A percentile compares a stretch with the other conserved stretches of the same genome.
Evolutionary conservation across 2,329 filamentous ascomycete species (phyloP).

Genomic region (Elsinoe ampelina): DNA sequence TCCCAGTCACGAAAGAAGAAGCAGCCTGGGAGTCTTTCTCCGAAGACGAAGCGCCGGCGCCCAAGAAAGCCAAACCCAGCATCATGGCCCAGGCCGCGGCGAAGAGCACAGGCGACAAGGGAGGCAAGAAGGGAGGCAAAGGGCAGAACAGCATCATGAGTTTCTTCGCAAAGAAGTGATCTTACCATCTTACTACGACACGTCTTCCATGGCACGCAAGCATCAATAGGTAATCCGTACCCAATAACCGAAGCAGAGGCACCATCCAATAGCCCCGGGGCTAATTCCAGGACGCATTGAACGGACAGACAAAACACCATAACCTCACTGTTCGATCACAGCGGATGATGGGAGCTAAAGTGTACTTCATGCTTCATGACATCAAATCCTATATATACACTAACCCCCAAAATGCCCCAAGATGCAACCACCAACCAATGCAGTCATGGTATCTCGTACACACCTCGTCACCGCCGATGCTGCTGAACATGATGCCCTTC

Average conservation of each 20-base stretch:
- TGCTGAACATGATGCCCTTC: neutral
- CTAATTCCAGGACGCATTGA: too few relatives aligned
- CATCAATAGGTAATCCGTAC: too few relatives aligned
- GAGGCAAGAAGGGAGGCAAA: constrained; percentile 25
- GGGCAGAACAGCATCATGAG: constrained; percentile 80
- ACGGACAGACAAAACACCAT: too few relatives aligned
- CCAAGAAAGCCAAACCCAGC: constrained; percentile 43
- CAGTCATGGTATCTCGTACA: constrained; percentile 5
- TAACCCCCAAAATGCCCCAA: neutral
- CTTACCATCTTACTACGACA: too few relatives aligned
- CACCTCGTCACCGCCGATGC: neutral
- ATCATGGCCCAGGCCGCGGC: constrained; percentile 40
- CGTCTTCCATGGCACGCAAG: too few relatives aligned
- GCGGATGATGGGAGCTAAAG: too few relatives aligned
- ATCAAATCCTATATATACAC: constrained; percentile 1
- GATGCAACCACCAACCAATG: neutral
- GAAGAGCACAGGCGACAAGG: constrained; percentile 32
- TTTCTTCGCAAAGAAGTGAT: constrained; percentile 88
- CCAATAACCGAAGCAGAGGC: too few relatives aligned
- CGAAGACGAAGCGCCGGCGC: constrained; percentile 63
- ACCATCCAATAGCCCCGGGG: too few relatives aligned
- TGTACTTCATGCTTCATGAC: neutral
- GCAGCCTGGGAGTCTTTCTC: constrained; percentile 85
- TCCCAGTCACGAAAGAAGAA: constrained; percentile 73
- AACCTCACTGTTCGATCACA: too few relatives aligned